phyloP scores from a whole-genome alignment of 116 monocot species.

The Zostera marina region DNA sequence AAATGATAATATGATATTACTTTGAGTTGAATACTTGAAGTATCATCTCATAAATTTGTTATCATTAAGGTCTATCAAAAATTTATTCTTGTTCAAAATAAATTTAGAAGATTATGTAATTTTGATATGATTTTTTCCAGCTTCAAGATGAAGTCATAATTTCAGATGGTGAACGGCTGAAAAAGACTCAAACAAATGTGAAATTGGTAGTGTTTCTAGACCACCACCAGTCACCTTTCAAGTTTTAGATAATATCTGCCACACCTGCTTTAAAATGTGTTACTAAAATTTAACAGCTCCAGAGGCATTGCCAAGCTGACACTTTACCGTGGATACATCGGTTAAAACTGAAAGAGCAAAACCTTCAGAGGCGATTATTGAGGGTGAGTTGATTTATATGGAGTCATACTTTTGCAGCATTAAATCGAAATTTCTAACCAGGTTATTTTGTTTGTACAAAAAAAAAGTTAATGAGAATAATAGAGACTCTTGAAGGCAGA shows the following conservation, averaged over 20 bases:
- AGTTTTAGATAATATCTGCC: neutral
- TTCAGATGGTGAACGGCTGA: constrained; percentile 74
- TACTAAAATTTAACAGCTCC: constrained; percentile 36
- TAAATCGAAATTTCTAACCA: no score
- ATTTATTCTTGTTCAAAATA: no score
- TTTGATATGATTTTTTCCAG: constrained; percentile 20
- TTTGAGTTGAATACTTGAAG: no score
- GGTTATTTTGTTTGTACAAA: no score
- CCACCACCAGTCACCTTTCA: neutral
- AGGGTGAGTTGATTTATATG: constrained; percentile 34
- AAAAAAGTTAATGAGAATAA: constrained; percentile 69
- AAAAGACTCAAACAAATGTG: constrained; percentile 63
- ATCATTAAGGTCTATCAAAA: no score
- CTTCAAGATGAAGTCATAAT: constrained; percentile 88
- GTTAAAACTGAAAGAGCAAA: constrained; percentile 66
- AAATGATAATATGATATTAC: no score
- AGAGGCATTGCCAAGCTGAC: constrained; percentile 78
- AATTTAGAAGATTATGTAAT: no score
- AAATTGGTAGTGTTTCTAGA: constrained; percentile 44
- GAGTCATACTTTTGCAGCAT: no score
- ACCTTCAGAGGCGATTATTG: constrained; percentile 40
- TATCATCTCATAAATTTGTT: no score
- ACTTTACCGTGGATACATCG: constrained; percentile 68
- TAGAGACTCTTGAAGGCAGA: constrained; percentile 71
- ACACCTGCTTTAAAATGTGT: constrained; percentile 1